Base-by-base conservation (phyloP, 768 basidiomycete genomes). In the Amanita molliuscula region DNA sequence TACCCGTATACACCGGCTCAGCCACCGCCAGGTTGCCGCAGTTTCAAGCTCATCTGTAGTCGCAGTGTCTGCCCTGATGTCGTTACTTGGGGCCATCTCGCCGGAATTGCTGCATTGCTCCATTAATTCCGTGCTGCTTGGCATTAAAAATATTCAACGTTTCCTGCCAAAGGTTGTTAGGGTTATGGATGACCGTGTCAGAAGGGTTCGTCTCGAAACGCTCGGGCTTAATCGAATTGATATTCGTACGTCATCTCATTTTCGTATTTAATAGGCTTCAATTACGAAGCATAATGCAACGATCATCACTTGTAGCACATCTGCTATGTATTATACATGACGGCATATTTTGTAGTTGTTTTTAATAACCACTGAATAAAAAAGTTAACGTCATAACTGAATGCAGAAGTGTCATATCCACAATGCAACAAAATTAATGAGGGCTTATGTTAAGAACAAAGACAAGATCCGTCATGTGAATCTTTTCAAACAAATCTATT, bases 41-140 rank as follows among this genome's bases (percentile, higher is more conserved):
- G 18, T 59, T 71, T 36, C 73, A 72, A 54, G 72, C 74, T 13
- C 67, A 69, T 61, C 58, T 77, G 52, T 76, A 67, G 60, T 45
- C 75, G 52, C 75, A 66, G 60, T 45, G n/a, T 33, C 36, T 33
- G 20, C 42, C 26, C 34, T 37, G 20, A 49, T 28, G 15, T 26
- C 44, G 18, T 40, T 40, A 40, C 38, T 40, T 21, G 20, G 38
- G 13, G 29, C 20, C 18, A 37, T 21, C 5, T 18, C 37, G n/a
- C 47, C 47, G 21, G 49, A 46, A 20, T 20, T 20, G 37, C 18
- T 21, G 8, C 21, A 40, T 20, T 40, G 38, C 18, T 20, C 8
- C 21, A 21, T 40, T 40, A 5, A 10, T 40, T 31, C 31, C 31
- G 31, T 31, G 31, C 31, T 31, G 31, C 13, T 31, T 13, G 31